Conservation (phyloP, 2,329 filamentous ascomycete species). For the Daldinia sp. region DNA sequence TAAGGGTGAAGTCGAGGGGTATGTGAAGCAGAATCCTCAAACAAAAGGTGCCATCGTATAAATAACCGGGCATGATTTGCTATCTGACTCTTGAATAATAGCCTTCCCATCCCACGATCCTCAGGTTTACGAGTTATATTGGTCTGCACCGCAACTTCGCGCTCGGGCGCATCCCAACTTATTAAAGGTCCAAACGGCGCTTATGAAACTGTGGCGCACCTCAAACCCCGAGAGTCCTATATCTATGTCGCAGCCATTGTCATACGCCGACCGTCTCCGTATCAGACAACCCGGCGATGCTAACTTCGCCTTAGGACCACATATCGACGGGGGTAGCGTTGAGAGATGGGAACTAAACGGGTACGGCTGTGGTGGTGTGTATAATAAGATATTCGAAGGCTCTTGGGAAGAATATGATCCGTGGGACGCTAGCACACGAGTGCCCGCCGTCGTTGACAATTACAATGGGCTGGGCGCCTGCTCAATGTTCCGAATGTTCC, state of each 20-base stretch:
- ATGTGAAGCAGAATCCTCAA: conserved; percentile 69
- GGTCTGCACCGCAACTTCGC: conserved; percentile 72
- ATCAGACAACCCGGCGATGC: conserved; percentile 76
- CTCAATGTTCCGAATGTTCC: conserved; percentile 86
- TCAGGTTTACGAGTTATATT: conserved; percentile 79
- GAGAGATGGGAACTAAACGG: conserved; percentile 78
- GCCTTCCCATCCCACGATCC: conserved; percentile 73
- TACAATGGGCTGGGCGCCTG: conserved; percentile 85
- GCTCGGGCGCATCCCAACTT: conserved; percentile 73
- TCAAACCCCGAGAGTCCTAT: conserved; percentile 58
- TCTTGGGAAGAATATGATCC: conserved; percentile 84
- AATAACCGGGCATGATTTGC: not conserved
- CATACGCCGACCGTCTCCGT: conserved; percentile 76
- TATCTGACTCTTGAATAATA: conserved; percentile 36
- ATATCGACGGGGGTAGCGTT: conserved; percentile 76
- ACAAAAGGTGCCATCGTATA: conserved; percentile 55
- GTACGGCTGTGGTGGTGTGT: conserved; percentile 73
- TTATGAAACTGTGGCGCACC: conserved; percentile 71
- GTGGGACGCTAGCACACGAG: conserved; percentile 77
- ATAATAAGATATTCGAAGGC: conserved; percentile 76
- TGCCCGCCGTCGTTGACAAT: conserved; percentile 74
- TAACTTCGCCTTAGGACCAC: conserved; percentile 75
- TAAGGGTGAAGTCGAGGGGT: conserved; percentile 71
- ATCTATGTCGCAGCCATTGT: conserved; percentile 62
- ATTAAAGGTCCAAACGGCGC: conserved; percentile 65